Base-by-base conservation (phyloP, 2,329 filamentous ascomycete species). In the Westerdykella ornata region DNA sequence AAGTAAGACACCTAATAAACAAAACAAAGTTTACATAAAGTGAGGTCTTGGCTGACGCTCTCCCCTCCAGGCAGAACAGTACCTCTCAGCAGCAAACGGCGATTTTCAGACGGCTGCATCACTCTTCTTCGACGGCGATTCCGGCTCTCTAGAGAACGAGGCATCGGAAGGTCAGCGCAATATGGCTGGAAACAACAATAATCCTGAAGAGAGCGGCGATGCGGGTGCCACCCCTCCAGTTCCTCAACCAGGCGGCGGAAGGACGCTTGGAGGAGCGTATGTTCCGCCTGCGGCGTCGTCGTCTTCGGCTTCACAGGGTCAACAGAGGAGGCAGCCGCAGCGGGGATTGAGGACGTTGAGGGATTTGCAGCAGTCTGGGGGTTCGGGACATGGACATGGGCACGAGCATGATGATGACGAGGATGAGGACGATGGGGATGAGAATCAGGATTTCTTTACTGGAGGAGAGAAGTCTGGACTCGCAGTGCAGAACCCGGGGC, bases 391-490 rank as follows among this genome's bases (percentile, higher is more conserved):
- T n/a, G 51, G 54, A 19, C 59, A 73, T 15, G 70, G 67, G 29
- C 68, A 76, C 48, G 54, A 46, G 11, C 57, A 59, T 35, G 71
- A 81, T 39, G 73, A 77, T 14, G 76, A 80, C 38, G 76, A 82
- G n/a, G 74, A 77, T 3, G 76, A 81, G 13, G 69, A 75, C 1
- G 73, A 82, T 1, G 77, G 81, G 19, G 72, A 77, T 28, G 75
- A 80, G 48, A 72, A 74, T 18, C 71, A 72, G 44, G 85, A 92
- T 57, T 70, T 89, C 48, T 92, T 89, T 64, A 83, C 87, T 15
- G 87, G 87, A 38, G 87, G 87, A 26, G 87, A 90, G 68, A 92
- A 92, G 73, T 90, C 85, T 20, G 80, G 78, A n/a, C 66, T 83
- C 18, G 80, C 80, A 5, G 80, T 83, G 42, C 77, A 82, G 59